A percentile compares a stretch with the other conserved stretches of the same genome.
phyloP scores from a whole-genome alignment of 2,329 filamentous ascomycete genomes.

The Sclerotinia borealis region DNA sequence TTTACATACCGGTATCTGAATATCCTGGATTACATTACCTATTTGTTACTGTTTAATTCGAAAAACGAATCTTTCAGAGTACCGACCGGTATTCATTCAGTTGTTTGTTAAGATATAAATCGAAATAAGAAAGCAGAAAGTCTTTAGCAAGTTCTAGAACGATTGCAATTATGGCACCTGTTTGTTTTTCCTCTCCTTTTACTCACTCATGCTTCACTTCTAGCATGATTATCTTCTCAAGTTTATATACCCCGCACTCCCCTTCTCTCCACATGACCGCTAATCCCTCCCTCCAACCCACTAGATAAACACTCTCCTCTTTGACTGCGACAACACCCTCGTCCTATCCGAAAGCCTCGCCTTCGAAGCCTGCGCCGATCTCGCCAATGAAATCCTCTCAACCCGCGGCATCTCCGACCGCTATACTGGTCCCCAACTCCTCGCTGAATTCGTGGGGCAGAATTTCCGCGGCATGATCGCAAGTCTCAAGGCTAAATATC shows the following conservation, averaged over 20 bases:
- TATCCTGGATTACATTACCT: too few species aligned
- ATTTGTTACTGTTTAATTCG: too few species aligned
- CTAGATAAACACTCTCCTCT: conserved; percentile 65
- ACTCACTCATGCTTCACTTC: neutral
- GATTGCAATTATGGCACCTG: neutral
- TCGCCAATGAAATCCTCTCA: conserved; percentile 79
- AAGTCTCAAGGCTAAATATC: conserved; percentile 68
- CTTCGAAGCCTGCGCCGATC: conserved; percentile 83
- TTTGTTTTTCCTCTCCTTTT: neutral
- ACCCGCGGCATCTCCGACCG: conserved; percentile 55
- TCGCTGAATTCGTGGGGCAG: conserved; percentile 83
- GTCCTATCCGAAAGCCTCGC: conserved; percentile 86
- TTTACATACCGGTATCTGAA: too few species aligned
- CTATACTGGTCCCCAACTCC: conserved; percentile 74
- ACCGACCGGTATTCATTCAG: too few species aligned
- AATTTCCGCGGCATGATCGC: conserved; percentile 92
- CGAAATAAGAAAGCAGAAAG: neutral
- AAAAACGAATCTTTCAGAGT: too few species aligned
- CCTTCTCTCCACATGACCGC: neutral
- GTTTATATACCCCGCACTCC: conserved; percentile 5
- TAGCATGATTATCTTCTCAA: conserved; percentile 16
- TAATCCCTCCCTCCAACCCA: neutral
- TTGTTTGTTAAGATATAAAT: too few species aligned
- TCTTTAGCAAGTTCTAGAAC: too few species aligned
- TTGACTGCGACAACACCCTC: conserved; percentile 86